Evolutionary conservation across 2,329 filamentous ascomycete genomes (phyloP).

Genomic region (Meredithiella fracta): DNA sequence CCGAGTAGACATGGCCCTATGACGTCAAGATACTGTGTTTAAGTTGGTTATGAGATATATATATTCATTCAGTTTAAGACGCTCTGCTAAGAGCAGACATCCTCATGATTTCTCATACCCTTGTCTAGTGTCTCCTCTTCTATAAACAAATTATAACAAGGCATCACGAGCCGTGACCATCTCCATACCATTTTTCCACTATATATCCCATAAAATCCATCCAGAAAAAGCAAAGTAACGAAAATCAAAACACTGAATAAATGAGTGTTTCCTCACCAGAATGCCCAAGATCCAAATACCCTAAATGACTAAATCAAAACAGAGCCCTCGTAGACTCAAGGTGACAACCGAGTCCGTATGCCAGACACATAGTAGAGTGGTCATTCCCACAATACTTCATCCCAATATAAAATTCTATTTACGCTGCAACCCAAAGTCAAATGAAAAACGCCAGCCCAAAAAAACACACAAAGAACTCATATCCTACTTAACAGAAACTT

Average conservation of each 20-base stretch:
- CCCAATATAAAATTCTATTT: neutral
- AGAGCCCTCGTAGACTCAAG: neutral
- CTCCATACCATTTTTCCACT: neutral
- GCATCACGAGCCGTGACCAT: neutral
- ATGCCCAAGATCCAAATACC: neutral
- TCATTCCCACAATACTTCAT: neutral
- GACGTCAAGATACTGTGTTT: too few relatives aligned
- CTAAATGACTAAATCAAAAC: neutral
- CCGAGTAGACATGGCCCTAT: too few relatives aligned
- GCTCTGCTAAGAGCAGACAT: too few relatives aligned
- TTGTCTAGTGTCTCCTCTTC: neutral
- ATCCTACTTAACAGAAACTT: neutral
- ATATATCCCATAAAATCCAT: neutral
- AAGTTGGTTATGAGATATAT: too few relatives aligned
- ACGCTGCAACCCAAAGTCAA: neutral
- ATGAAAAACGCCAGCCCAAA: neutral
- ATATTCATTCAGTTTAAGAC: too few relatives aligned
- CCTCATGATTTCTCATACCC: neutral
- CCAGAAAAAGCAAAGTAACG: neutral
- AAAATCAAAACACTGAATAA: neutral
- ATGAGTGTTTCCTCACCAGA: constrained; percentile 1
- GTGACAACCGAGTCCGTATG: constrained; percentile 2
- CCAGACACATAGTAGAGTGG: neutral
- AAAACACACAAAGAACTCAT: neutral
- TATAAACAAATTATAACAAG: neutral